These are phyloP conservation scores for Paramecium tetraurelia DNA, from an alignment of 73 alveolate genomes.

Conservation along the genomic window DNA sequence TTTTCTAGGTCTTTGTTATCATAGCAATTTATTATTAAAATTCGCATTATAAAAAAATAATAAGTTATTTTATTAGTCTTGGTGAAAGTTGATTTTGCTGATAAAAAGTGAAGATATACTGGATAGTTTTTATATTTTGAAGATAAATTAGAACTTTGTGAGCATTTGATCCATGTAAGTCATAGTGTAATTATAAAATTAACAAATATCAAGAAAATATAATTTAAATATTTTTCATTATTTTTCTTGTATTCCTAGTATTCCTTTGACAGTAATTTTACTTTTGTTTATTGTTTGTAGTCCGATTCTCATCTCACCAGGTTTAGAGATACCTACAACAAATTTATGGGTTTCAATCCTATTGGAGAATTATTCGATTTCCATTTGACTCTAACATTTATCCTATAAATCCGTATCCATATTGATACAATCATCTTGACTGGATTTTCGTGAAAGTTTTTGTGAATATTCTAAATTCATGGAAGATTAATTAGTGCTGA, in stretches of 20 bases:
- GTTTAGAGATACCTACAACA: conserved; percentile 29
- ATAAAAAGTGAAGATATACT: too few relatives aligned
- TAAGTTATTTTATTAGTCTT: not conserved
- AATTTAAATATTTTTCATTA: not conserved
- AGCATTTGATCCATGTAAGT: not conserved
- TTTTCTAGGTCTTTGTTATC: conserved; percentile 48
- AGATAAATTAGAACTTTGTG: not conserved
- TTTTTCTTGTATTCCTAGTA: not conserved
- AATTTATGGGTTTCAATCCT: not conserved
- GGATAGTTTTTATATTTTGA: not conserved
- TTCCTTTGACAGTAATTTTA: conserved; percentile 27
- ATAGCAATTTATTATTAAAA: conserved; percentile 56
- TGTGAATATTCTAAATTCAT: not conserved
- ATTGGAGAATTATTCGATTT: not conserved
- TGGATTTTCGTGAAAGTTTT: not conserved
- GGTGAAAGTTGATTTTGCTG: not conserved
- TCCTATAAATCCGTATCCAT: not conserved
- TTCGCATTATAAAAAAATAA: conserved; percentile 42
- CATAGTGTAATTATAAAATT: not conserved
- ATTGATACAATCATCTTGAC: not conserved
- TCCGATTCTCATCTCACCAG: not conserved
- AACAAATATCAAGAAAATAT: not conserved
- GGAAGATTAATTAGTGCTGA: not conserved
- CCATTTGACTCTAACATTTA: not conserved
- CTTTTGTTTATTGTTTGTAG: not conserved